phyloP scores from a whole-genome alignment of 2,329 filamentous ascomycete genomes.

The Septoria petroselini region DNA sequence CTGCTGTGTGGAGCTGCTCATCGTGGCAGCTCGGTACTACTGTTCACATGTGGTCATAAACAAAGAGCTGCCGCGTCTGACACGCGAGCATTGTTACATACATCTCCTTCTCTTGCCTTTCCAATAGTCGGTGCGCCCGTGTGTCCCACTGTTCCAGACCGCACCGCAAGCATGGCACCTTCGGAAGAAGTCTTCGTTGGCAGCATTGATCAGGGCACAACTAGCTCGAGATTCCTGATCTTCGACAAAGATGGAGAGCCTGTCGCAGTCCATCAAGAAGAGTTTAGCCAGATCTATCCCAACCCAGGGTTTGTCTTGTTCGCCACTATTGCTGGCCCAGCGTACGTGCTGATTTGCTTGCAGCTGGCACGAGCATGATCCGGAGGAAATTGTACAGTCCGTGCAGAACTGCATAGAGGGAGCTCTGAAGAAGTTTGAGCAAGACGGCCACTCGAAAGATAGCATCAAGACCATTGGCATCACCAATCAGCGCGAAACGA shows the following conservation, averaged over 20 bases:
- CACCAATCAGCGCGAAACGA: conserved; percentile 88
- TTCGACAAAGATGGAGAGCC: conserved; percentile 77
- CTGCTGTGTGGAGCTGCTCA: conserved; percentile 12
- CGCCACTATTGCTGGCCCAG: neutral
- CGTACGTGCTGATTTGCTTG: conserved; percentile 12
- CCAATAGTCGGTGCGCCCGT: conserved; percentile 1
- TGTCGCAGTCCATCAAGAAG: conserved; percentile 78
- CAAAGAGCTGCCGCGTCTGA: conserved; percentile 15
- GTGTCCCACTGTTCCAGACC: neutral
- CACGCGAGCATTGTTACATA: conserved; percentile 16
- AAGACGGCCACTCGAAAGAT: conserved; percentile 63
- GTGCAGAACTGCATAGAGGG: conserved; percentile 77
- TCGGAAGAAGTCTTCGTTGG: conserved; percentile 66
- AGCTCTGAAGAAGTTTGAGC: conserved; percentile 67
- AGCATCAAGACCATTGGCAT: conserved; percentile 78
- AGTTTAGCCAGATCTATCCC: conserved; percentile 81
- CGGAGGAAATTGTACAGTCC: conserved; percentile 69
- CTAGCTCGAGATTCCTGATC: conserved; percentile 83
- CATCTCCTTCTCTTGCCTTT: neutral
- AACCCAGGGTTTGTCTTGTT: conserved; percentile 67
- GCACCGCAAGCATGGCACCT: conserved; percentile 24
- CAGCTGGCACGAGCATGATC: conserved; percentile 89
- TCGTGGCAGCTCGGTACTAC: conserved; percentile 8
- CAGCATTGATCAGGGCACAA: conserved; percentile 88
- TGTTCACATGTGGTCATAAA: conserved; percentile 13